phyloP scores from a whole-genome alignment of 768 basidiomycete genomes.

The Leccinum ochraceum region DNA sequence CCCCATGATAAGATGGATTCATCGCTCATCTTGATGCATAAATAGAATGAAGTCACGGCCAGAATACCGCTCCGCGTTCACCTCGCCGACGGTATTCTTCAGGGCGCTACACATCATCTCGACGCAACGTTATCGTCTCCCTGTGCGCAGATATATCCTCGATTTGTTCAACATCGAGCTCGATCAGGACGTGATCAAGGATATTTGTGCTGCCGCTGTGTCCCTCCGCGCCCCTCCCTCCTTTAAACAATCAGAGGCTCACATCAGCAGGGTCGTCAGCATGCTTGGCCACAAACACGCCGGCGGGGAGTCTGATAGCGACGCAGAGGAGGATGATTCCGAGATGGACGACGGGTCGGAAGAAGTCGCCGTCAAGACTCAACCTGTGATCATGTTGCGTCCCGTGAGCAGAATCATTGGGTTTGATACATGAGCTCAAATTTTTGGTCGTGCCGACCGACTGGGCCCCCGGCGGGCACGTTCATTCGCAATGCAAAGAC shows the following conservation, averaged over 20 bases:
- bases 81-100: slow-evolving; percentile 76
- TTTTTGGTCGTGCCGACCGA: neutral
- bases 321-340: slow-evolving; percentile 53
- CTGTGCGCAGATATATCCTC: slow-evolving; percentile 89
- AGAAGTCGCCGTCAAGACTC: slow-evolving; percentile 41
- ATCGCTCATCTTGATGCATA: slow-evolving; percentile 3
- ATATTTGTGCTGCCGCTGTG: slow-evolving; percentile 52
- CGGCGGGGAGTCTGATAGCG: slow-evolving; percentile 58
- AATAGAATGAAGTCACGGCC: slow-evolving; percentile 73
- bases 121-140: slow-evolving; percentile 85
- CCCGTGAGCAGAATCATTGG: slow-evolving; percentile 63
- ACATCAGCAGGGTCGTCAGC: slow-evolving; percentile 51
- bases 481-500: neutral
- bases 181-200: slow-evolving; percentile 57
- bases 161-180: slow-evolving; percentile 90
- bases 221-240: slow-evolving; percentile 49
- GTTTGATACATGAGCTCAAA: slow-evolving; percentile 39
- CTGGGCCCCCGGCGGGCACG: neutral
- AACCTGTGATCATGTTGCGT: slow-evolving; percentile 56
- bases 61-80: slow-evolving; percentile 75
- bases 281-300: slow-evolving; percentile 60
- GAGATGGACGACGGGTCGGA: slow-evolving; percentile 47
- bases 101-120: slow-evolving; percentile 88
- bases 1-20: too few relatives aligned
- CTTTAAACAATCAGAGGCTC: slow-evolving; percentile 45